phyloP scores from a whole-genome alignment of 495 filamentous ascomycete species.

The Polyplosphaeria fusca region DNA sequence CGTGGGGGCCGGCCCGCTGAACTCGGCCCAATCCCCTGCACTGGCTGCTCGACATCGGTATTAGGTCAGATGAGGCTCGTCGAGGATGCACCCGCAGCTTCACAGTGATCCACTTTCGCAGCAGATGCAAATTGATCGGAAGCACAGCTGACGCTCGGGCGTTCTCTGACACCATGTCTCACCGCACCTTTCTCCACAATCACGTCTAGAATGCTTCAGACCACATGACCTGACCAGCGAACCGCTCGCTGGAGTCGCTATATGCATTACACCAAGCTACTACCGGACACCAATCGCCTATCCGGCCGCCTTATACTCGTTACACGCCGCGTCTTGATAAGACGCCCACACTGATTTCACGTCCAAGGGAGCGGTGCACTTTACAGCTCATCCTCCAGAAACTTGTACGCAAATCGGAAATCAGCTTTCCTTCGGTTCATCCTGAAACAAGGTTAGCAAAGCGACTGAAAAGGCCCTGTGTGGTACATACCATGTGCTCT shows the following conservation, averaged over 20 bases:
- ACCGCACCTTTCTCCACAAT: neutral
- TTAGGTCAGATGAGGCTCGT: slow-evolving; percentile 8
- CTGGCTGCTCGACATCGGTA: neutral
- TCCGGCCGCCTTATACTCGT: slow-evolving; percentile 27
- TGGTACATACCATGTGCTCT: slow-evolving; percentile 91
- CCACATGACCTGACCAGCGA: too few species aligned
- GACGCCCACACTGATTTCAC: neutral
- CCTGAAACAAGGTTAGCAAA: slow-evolving; percentile 53
- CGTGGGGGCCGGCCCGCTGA: neutral
- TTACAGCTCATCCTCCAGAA: slow-evolving; percentile 85
- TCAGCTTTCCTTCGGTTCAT: slow-evolving; percentile 99
- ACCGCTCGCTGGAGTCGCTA: too few species aligned
- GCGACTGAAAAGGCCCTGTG: slow-evolving; percentile 10
- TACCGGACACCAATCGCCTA: too few species aligned
- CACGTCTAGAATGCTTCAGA: too few species aligned
- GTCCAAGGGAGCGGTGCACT: neutral
- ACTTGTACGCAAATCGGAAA: slow-evolving; percentile 98
- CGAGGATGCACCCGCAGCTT: too few species aligned
- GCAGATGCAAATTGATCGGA: neutral
- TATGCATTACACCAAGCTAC: too few species aligned
- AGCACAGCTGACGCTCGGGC: neutral
- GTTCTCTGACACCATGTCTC: slow-evolving; percentile 5
- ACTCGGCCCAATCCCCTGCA: neutral
- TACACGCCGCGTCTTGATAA: slow-evolving; percentile 4
- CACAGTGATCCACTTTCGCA: too few species aligned